Conservation (phyloP, 768 basidiomycete genomes). For the Macrolepiota albuminosa region DNA sequence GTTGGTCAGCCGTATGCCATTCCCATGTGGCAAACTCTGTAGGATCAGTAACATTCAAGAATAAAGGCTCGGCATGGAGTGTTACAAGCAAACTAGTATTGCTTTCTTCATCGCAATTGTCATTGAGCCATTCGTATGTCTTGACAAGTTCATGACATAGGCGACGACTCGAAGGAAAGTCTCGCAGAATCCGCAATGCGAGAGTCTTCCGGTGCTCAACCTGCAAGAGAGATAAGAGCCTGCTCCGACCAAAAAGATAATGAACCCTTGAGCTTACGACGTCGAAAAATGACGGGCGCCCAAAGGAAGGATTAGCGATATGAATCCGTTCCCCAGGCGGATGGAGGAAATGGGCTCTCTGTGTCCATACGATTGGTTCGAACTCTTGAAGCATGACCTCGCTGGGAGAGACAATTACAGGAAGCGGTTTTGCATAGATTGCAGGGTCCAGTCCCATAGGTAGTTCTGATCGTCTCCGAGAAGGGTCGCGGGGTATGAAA, state of each 20-base stretch:
- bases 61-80: constrained; percentile 24
- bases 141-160: constrained; percentile 33
- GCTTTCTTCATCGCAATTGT: constrained; percentile 16
- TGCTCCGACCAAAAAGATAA: not conserved
- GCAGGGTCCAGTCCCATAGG: constrained; percentile 14
- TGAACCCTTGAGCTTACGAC: constrained; percentile 31
- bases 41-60: constrained; percentile 44
- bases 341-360: constrained; percentile 30
- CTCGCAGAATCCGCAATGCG: constrained; percentile 21
- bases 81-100: constrained; percentile 14
- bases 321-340: constrained; percentile 27
- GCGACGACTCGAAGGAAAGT: constrained; percentile 19
- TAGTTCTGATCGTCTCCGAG: not conserved
- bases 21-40: constrained; percentile 25
- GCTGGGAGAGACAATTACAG: constrained; percentile 30
- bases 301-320: constrained; percentile 31
- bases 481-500: constrained; percentile 36
- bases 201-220: constrained; percentile 36
- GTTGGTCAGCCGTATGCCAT: constrained; percentile 33
- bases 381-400: constrained; percentile 32
- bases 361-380: constrained; percentile 45
- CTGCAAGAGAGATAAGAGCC: constrained; percentile 19
- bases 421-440: constrained; percentile 23
- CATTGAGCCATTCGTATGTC: constrained; percentile 41
- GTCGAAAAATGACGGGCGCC: constrained; percentile 33